Base-by-base conservation (phyloP, 306 rosid genomes). In the Ormosia semicastrata region DNA sequence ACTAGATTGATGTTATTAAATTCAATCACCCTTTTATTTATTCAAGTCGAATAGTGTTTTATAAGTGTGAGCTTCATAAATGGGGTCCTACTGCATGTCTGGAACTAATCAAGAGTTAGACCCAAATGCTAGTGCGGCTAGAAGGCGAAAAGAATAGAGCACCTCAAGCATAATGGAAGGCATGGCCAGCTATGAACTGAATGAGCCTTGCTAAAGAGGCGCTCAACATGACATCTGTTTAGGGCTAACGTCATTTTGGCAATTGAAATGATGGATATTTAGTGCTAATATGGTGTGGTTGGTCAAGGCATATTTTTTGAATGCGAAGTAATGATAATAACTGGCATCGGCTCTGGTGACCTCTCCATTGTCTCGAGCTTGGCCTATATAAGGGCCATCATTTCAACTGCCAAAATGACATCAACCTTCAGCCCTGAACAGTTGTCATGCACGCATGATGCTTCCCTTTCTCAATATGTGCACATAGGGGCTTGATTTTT, bases 301-400 rank as follows among this genome's bases (percentile, higher is more conserved):
- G 57, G 50, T 37, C 56, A 32, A 36, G 64, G 66, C 37, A 53
- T 43, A 30, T 63, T 32, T 50, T 76, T 63, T 71, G 37, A 63
- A 17, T 64, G 67, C 54, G 3, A 29, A 63, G 9, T 72, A 63
- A 80, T 60, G 11, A 72, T 52, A 24, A 71, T 50, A 72, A 24
- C 14, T 39, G 24, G 11, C 33, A 72, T 63, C 10, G 62, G 52
- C 47, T 33, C n/a, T 4, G 53, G 13, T 52, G 67, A 24, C 46
- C 71, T 82, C 52, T 67, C 65, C 3, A 13, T 47, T 82, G 59
- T 76, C 72, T 60, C 43, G 14, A 62, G 78, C 74, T 40, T 52
- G 68, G 52, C 74, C 57, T 36, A n/a, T 17, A 15, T 63, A 70
- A 40, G 78, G 60, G 63, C 37, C 66, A 50, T 7, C 40, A 77